A percentile compares a stretch with the other conserved stretches of the same genome.
These are phyloP conservation scores for Candida loeiensis DNA, from an alignment of 805 yeast species.

Conservation along the genomic window DNA sequence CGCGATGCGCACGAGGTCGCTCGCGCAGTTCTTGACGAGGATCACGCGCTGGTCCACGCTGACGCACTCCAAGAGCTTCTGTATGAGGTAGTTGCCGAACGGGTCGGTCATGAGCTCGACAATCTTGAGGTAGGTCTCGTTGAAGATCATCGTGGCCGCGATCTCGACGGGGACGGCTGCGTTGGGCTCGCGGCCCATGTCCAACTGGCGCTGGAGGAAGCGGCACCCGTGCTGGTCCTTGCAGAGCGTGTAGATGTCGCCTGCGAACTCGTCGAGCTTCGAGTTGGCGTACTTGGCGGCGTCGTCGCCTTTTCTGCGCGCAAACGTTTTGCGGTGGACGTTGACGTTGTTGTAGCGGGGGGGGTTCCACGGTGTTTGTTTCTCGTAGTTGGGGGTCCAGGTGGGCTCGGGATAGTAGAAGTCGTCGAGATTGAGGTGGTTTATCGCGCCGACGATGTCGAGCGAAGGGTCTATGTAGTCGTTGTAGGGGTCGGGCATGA, in stretches of 20 bases:
- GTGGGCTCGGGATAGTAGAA: background rate
- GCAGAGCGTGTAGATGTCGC: slow-evolving; percentile 76
- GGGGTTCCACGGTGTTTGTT: slow-evolving; percentile 14
- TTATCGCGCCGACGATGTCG: slow-evolving; percentile 49
- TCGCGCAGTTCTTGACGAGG: slow-evolving; percentile 67
- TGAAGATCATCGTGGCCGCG: slow-evolving; percentile 73
- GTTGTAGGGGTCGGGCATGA: too few species aligned
- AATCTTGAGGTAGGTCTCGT: slow-evolving; percentile 72
- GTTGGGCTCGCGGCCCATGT: slow-evolving; percentile 44
- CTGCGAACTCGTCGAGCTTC: slow-evolving; percentile 61
- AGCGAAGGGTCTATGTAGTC: slow-evolving; percentile 12
- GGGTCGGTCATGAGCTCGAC: slow-evolving; percentile 93
- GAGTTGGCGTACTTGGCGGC: slow-evolving; percentile 69
- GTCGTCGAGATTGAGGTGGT: slow-evolving; percentile 44
- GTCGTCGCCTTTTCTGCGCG: slow-evolving; percentile 55
- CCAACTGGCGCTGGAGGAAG: slow-evolving; percentile 83
- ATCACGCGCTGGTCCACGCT: slow-evolving; percentile 63
- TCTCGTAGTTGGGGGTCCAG: slow-evolving; percentile 16
- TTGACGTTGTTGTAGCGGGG: slow-evolving; percentile 24
- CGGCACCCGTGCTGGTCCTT: slow-evolving; percentile 97
- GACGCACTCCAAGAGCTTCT: slow-evolving; percentile 80
- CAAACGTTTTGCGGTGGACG: slow-evolving; percentile 38
- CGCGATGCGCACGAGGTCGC: slow-evolving; percentile 75
- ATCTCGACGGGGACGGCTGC: slow-evolving; percentile 15
- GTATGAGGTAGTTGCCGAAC: slow-evolving; percentile 94